These are phyloP conservation scores for Gillenia trifoliata DNA, from an alignment of 306 rosid species.

Conservation along the genomic window DNA sequence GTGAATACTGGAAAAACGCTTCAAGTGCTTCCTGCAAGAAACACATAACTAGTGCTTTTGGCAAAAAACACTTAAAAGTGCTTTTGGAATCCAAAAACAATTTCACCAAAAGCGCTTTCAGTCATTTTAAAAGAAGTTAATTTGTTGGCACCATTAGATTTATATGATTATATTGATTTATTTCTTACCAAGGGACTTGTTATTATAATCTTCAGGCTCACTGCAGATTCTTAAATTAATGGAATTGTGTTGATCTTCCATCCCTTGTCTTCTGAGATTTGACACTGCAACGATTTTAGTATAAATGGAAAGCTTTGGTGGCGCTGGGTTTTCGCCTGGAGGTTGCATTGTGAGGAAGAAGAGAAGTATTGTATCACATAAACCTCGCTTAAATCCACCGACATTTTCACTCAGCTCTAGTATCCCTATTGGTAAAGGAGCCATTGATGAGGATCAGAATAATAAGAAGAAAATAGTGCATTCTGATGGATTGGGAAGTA, in stretches of 20 bases:
- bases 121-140: too few species aligned
- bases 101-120: too few species aligned
- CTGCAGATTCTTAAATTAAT: background rate
- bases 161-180: background rate
- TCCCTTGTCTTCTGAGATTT: background rate
- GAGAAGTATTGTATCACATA: slow-evolving; percentile 29
- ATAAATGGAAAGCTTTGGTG: slow-evolving; percentile 28
- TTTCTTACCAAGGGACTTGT: background rate
- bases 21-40: too few species aligned
- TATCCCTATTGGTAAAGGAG: slow-evolving; percentile 2
- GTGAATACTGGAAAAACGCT: too few species aligned
- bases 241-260: slow-evolving; percentile 5
- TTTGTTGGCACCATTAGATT: background rate
- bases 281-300: background rate
- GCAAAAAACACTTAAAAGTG: too few species aligned
- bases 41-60: too few species aligned
- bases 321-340: slow-evolving; percentile 15
- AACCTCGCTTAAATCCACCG: slow-evolving; percentile 29
- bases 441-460: slow-evolving; percentile 2
- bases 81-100: too few species aligned
- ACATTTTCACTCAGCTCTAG: slow-evolving; percentile 6
- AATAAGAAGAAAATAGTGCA: background rate
- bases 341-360: slow-evolving; percentile 24
- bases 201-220: slow-evolving; percentile 1
- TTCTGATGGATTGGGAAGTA: slow-evolving; percentile 29